A percentile compares a stretch with the other conserved stretches of the same genome.
These are phyloP conservation scores for Yarrowia hollandica DNA, from an alignment of 805 yeast species.

Conservation along the genomic window DNA sequence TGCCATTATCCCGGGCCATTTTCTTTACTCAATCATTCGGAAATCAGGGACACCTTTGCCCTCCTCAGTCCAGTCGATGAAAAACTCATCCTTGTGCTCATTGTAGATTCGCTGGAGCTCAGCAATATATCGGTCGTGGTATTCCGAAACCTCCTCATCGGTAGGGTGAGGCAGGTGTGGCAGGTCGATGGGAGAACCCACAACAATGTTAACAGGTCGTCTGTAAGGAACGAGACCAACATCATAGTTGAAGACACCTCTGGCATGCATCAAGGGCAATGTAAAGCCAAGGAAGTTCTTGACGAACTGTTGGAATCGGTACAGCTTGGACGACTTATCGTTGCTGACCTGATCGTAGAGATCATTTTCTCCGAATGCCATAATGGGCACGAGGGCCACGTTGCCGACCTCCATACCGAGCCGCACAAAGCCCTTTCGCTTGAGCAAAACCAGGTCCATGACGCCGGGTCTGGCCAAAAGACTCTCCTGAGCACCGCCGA, in stretches of 20 bases:
- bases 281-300: constrained; percentile 78
- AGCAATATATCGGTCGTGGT: constrained; percentile 67
- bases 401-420: constrained; percentile 80
- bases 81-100: constrained; percentile 54
- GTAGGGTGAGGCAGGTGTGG: constrained; percentile 48
- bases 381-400: constrained; percentile 77
- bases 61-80: constrained; percentile 30
- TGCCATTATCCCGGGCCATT: neutral
- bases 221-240: constrained; percentile 88
- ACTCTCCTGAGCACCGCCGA: constrained; percentile 95
- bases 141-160: constrained; percentile 58
- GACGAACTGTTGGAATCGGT: constrained; percentile 67
- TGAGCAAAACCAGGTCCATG: constrained; percentile 68
- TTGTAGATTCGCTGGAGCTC: constrained; percentile 50
- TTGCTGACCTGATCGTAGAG: constrained; percentile 55
- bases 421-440: constrained; percentile 85
- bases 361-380: constrained; percentile 86
- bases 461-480: constrained; percentile 60
- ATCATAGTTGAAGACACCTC: constrained; percentile 90
- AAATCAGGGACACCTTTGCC: constrained; percentile 14
- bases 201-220: constrained; percentile 72
- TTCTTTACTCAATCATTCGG: constrained; percentile 24
- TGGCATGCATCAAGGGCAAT: constrained; percentile 83
- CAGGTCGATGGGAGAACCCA: constrained; percentile 46
- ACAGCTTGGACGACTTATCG: constrained; percentile 48